A percentile compares a stretch with the other conserved stretches of the same genome.
Evolutionary conservation across 441 rosid species (phyloP).

Genomic region (Erodium texanum): DNA sequence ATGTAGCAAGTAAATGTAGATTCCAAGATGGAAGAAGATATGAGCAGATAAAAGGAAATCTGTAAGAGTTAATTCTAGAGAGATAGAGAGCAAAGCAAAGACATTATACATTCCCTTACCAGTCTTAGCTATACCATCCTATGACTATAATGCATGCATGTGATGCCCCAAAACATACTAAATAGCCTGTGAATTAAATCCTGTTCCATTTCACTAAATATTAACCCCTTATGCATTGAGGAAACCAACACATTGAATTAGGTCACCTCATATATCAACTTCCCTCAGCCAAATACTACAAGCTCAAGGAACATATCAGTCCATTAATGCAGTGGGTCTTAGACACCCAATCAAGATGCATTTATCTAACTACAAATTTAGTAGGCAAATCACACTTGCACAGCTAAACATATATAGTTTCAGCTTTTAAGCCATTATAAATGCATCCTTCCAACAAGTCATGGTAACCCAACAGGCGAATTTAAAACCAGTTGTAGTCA

Average conservation of each 20-base stretch:
- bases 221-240: no score
- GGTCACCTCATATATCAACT: conserved; percentile 1
- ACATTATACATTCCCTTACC: no score
- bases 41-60: no score
- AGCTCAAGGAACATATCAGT: neutral
- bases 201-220: neutral
- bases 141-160: neutral
- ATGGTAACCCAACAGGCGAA: neutral
- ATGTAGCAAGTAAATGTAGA: no score
- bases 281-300: neutral
- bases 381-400: neutral
- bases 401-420: neutral
- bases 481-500: neutral
- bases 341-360: neutral
- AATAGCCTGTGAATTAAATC: neutral
- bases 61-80: no score
- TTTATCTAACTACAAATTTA: neutral
- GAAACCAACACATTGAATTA: neutral
- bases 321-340: neutral
- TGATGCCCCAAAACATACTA: neutral
- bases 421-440: neutral
- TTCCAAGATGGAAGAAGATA: no score
- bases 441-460: neutral
- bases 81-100: neutral
- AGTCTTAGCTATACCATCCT: no score